These are phyloP conservation scores for Agaricus blazei DNA, from an alignment of 768 basidiomycete species.

Conservation along the genomic window DNA sequence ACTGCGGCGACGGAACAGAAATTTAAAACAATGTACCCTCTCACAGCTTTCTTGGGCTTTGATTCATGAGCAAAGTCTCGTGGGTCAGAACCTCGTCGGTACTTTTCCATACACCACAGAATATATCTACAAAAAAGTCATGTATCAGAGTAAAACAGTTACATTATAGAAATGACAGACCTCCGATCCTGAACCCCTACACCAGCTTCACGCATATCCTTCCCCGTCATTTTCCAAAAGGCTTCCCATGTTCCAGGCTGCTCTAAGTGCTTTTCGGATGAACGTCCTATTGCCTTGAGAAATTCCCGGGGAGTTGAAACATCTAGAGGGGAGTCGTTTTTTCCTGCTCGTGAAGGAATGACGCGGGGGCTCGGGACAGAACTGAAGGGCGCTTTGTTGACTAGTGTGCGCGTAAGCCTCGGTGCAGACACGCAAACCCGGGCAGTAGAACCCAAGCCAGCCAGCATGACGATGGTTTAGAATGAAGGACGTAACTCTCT, in stretches of 20 bases:
- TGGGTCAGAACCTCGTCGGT: slow-evolving; percentile 49
- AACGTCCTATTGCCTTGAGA: slow-evolving; percentile 70
- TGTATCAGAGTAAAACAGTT: background rate
- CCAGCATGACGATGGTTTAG: slow-evolving; percentile 1
- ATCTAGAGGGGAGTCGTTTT: slow-evolving; percentile 27
- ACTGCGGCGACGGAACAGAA: background rate
- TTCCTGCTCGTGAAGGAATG: background rate
- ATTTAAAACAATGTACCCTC: slow-evolving; percentile 53
- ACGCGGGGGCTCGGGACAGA: slow-evolving; percentile 27
- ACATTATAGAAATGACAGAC: slow-evolving; percentile 31
- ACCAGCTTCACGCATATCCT: slow-evolving; percentile 59
- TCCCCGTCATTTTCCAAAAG: slow-evolving; percentile 59
- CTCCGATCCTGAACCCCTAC: slow-evolving; percentile 65
- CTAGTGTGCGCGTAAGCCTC: slow-evolving; percentile 24
- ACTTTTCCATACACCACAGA: slow-evolving; percentile 84
- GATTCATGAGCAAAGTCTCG: slow-evolving; percentile 59
- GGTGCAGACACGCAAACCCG: slow-evolving; percentile 22
- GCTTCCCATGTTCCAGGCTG: slow-evolving; percentile 64
- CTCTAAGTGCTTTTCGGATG: slow-evolving; percentile 54
- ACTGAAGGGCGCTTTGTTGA: slow-evolving; percentile 26
- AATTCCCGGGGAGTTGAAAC: slow-evolving; percentile 59
- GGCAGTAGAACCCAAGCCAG: slow-evolving; percentile 12
- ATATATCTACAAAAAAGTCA: slow-evolving; percentile 54
- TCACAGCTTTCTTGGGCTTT: slow-evolving; percentile 68
- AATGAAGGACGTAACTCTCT: background rate